phyloP scores from a whole-genome alignment of 441 rosid genomes.

The Sinapis alba region DNA sequence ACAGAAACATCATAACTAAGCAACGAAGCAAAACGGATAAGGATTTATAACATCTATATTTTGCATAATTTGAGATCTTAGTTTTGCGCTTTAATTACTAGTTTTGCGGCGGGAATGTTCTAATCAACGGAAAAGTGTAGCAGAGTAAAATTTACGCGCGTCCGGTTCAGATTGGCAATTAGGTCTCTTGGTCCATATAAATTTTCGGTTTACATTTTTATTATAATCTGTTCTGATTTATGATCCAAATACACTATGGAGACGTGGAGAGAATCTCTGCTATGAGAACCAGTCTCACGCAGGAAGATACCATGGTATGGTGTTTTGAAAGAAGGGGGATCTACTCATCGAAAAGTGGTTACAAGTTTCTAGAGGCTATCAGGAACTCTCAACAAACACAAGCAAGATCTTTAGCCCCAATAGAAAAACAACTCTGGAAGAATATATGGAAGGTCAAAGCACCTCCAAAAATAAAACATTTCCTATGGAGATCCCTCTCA shows the following conservation, averaged over 20 bases:
- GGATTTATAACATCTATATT: neutral
- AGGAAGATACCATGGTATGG: too few relatives aligned
- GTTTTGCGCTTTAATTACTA: neutral
- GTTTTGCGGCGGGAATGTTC: neutral
- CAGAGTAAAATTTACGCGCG: constrained; percentile 24
- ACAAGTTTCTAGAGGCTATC: too few relatives aligned
- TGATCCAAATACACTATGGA: neutral
- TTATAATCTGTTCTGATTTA: neutral
- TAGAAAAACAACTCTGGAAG: too few relatives aligned
- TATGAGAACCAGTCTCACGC: too few relatives aligned
- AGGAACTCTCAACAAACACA: too few relatives aligned
- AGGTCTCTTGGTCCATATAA: neutral
- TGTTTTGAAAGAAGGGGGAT: too few relatives aligned
- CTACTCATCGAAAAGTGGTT: too few relatives aligned
- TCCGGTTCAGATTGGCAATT: neutral
- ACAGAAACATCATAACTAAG: constrained; percentile 14
- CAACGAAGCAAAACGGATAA: constrained; percentile 18
- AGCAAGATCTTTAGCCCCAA: too few relatives aligned
- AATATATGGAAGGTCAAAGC: too few relatives aligned
- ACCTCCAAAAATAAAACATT: too few relatives aligned
- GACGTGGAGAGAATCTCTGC: too few relatives aligned
- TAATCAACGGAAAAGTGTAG: constrained; percentile 25
- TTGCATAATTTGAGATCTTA: constrained; percentile 9
- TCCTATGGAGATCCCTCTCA: too few relatives aligned
- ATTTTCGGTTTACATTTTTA: neutral